phyloP scores from a whole-genome alignment of 768 basidiomycete species.

The Mycena capillaripes region DNA sequence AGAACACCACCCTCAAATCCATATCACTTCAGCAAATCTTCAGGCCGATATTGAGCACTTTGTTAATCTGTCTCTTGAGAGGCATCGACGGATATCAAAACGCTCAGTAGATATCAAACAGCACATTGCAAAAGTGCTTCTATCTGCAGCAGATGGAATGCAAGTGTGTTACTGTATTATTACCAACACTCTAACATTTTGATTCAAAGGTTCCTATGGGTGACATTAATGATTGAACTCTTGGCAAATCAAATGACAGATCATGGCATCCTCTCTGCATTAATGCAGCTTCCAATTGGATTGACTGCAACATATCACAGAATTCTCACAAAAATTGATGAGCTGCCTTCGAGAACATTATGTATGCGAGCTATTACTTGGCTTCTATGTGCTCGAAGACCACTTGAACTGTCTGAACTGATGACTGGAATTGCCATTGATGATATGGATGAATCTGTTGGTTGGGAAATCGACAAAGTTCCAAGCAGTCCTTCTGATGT shows the following conservation, averaged over 20 bases:
- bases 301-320: constrained; percentile 28
- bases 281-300: constrained; percentile 26
- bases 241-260: constrained; percentile 23
- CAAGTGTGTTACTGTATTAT: neutral
- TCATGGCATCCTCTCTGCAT: constrained; percentile 16
- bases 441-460: constrained; percentile 22
- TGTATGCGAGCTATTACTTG: constrained; percentile 26
- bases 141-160: constrained; percentile 31
- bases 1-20: constrained; percentile 9
- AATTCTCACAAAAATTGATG: constrained; percentile 25
- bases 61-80: constrained; percentile 7
- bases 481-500: constrained; percentile 22
- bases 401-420: constrained; percentile 26
- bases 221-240: constrained; percentile 29
- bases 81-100: constrained; percentile 19
- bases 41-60: constrained; percentile 27
- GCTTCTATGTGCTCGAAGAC: constrained; percentile 26
- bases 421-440: constrained; percentile 21
- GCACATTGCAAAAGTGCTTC: constrained; percentile 20
- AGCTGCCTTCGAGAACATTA: constrained; percentile 15
- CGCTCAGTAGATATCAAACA: constrained; percentile 14
- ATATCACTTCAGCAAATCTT: constrained; percentile 10
- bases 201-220: constrained; percentile 28
- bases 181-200: neutral
- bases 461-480: constrained; percentile 20